Evolutionary conservation across 2,329 filamentous ascomycete genomes (phyloP).

Genomic region (Cryphonectria japonica): DNA sequence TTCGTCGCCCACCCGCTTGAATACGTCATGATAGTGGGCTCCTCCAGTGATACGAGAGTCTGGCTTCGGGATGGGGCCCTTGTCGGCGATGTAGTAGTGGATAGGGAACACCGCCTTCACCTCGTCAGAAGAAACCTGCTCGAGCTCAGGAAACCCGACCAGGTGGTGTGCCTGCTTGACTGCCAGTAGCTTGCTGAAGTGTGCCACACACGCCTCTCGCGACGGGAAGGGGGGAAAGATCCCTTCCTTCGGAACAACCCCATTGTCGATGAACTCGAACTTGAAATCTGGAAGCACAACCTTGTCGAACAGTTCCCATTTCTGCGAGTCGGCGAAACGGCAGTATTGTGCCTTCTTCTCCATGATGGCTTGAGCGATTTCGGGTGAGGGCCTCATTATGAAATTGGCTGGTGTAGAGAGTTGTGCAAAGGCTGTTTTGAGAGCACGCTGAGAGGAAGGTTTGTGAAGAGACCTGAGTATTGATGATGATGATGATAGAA

Average conservation of each 20-base stretch:
- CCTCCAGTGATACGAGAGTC: slow-evolving; percentile 18
- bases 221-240: slow-evolving; percentile 20
- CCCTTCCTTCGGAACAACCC: slow-evolving; percentile 1
- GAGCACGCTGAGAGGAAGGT: background rate
- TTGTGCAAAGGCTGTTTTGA: background rate
- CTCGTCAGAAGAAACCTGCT: slow-evolving; percentile 34
- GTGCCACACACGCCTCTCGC: slow-evolving; percentile 27
- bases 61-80: slow-evolving; percentile 6
- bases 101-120: slow-evolving; percentile 34
- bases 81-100: slow-evolving; percentile 15
- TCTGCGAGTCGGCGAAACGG: slow-evolving; percentile 36
- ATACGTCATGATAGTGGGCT: slow-evolving; percentile 27
- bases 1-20: slow-evolving; percentile 21
- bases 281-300: slow-evolving; percentile 33
- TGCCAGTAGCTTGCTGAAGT: slow-evolving; percentile 32
- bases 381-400: slow-evolving; percentile 26
- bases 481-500: background rate
- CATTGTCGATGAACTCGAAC: slow-evolving; percentile 21
- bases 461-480: background rate
- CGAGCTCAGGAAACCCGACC: slow-evolving; percentile 34
- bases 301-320: slow-evolving; percentile 34
- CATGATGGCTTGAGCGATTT: slow-evolving; percentile 34
- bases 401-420: background rate
- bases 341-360: slow-evolving; percentile 36
- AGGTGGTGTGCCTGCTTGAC: slow-evolving; percentile 34